Evolutionary conservation across 2,329 filamentous ascomycete genomes (phyloP), one percentile per base, ranked within the genome.

Genomic region (Apiospora hydei): DNA sequence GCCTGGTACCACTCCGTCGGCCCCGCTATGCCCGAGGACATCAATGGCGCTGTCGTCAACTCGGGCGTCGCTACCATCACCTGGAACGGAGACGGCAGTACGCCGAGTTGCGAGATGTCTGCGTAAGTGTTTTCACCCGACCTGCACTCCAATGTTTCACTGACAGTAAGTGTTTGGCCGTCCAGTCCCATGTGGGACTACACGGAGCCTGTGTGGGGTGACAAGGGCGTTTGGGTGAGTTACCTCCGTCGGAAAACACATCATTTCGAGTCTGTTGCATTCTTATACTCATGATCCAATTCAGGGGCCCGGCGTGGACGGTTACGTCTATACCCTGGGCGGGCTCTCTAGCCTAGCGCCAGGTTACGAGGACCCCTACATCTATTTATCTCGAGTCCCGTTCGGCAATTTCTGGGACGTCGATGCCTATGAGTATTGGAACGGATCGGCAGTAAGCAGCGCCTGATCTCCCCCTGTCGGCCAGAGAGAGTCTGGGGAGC

Each of bases 161-260:
- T 46, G 41, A 44, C 24, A 38, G 2, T 7, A 10, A 16, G 4
- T 47, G 46, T 6, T 16, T 46, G 4, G 1, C 24, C 11, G 16
- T n/a, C n/a, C 21, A 68, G 66, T 44, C 46, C 66, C 13, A 68
- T 68, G 41, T 68, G 66, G 66, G 21, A 44, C 38, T 16, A 13
- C 30, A 46, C 66, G 14, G 66, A 68, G 66, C 66, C 66, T 46
- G 41, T 68, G 8, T 68, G 66, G 66, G 66, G 66, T n/a, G 66
- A 68, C 26, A 44, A 49, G 43, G 41, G 43, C 26, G 66, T 49
- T 16, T 68, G 66, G 66, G 66, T 68, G 41, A 68, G 66, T 47
- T n/a, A 3, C 14, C 21, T 13, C 26, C 8, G 10, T 64, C 16
- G 4, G 8, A 10, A 24, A 41, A 21, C n/a, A 2, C 44, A 34